These are phyloP conservation scores for Pseudozyma pruni DNA, from an alignment of 1,284 basidiomycete species.

Conservation along the genomic window DNA sequence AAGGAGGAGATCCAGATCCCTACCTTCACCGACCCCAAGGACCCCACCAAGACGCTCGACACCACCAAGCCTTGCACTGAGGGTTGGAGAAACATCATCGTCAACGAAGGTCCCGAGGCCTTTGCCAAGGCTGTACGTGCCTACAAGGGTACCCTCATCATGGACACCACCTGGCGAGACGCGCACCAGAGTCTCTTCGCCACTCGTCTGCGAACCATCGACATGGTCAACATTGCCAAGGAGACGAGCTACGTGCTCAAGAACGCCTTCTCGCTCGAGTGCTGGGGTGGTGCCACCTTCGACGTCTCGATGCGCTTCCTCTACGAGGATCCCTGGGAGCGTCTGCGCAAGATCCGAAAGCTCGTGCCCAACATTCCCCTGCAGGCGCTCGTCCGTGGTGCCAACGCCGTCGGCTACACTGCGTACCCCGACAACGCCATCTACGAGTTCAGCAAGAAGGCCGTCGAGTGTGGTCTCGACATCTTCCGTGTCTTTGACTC, in stretches of 20 bases:
- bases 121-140: slow-evolving; percentile 98
- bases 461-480: slow-evolving; percentile 97
- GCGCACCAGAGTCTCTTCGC: slow-evolving; percentile 98
- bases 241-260: slow-evolving; percentile 88
- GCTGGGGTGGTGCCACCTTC: slow-evolving; percentile 99
- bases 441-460: slow-evolving; percentile 83
- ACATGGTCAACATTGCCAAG: slow-evolving; percentile 98
- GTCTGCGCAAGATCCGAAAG: slow-evolving; percentile 90
- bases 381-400: slow-evolving; percentile 97
- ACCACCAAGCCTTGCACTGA: slow-evolving; percentile 82
- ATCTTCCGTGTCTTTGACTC: slow-evolving; percentile 99
- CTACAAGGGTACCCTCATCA: slow-evolving; percentile 83
- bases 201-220: slow-evolving; percentile 93
- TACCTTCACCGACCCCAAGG: slow-evolving; percentile 80
- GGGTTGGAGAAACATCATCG: slow-evolving; percentile 99
- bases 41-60: slow-evolving; percentile 80
- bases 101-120: slow-evolving; percentile 95
- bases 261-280: slow-evolving; percentile 96
- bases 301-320: slow-evolving; percentile 99
- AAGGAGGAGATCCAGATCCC: slow-evolving; percentile 89
- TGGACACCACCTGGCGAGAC: slow-evolving; percentile 94
- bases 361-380: slow-evolving; percentile 98
- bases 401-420: slow-evolving; percentile 99
- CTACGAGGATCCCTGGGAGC: slow-evolving; percentile 99
- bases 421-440: slow-evolving; percentile 99